Percentiles rank a stretch among this genome's conserved stretches.
Conservation (phyloP, 345 rosid species). For the Noccaea bulbosa region DNA sequence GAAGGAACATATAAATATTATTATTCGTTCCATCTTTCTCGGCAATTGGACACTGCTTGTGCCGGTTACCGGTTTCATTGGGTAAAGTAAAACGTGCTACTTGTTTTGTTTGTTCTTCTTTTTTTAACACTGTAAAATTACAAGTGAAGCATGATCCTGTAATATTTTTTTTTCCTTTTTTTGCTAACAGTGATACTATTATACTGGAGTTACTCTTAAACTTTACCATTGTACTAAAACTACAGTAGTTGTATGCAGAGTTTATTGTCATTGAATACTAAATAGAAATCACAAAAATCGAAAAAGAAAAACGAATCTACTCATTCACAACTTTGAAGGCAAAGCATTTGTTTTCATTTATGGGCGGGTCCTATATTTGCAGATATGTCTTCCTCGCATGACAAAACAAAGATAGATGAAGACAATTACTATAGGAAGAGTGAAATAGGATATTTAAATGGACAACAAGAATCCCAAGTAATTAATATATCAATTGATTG, state of each 20-base stretch:
- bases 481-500: too few relatives aligned
- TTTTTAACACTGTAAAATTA: neutral
- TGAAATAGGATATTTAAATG: neutral
- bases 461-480: constrained; percentile 1
- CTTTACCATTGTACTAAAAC: neutral
- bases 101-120: constrained; percentile 9
- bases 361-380: constrained; percentile 36
- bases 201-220: neutral
- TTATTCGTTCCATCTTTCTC: constrained; percentile 47
- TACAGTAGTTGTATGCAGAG: neutral
- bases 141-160: neutral
- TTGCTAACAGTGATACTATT: too few relatives aligned
- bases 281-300: neutral
- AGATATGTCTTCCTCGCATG: constrained; percentile 20
- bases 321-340: constrained; percentile 27
- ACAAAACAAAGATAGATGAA: too few relatives aligned
- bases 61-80: constrained; percentile 35
- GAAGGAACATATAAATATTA: constrained; percentile 45
- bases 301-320: constrained; percentile 20
- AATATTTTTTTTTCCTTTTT: too few relatives aligned
- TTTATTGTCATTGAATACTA: neutral
- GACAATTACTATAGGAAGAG: neutral
- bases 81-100: constrained; percentile 24
- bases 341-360: constrained; percentile 36
- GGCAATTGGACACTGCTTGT: constrained; percentile 36